These are phyloP conservation scores for Nitzschia sp. DNA, from an alignment of 108 stramenopile genomes.

Conservation along the genomic window DNA sequence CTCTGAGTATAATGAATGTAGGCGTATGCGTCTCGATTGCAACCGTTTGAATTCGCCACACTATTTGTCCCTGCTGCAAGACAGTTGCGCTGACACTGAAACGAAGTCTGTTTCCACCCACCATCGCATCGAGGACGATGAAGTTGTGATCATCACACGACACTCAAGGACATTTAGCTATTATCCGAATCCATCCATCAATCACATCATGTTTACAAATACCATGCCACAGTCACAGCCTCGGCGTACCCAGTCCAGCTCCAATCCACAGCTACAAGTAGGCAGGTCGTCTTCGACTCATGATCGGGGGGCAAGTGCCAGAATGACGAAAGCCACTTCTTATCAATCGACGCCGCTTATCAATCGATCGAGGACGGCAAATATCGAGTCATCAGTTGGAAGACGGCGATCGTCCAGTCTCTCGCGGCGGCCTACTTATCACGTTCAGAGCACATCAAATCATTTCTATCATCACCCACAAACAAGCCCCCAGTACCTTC, in stretches of 20 bases:
- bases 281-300: neutral
- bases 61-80: too few relatives aligned
- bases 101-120: too few relatives aligned
- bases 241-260: neutral
- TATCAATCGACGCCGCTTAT: neutral
- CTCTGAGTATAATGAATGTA: too few relatives aligned
- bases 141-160: too few relatives aligned
- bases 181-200: too few relatives aligned
- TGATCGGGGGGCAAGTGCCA: too few relatives aligned
- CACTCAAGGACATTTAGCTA: too few relatives aligned
- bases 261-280: neutral
- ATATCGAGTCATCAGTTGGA: neutral
- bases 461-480: conserved; percentile 4
- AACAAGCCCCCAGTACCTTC: neutral
- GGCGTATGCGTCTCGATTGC: too few relatives aligned
- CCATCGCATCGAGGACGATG: too few relatives aligned
- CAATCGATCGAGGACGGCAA: neutral
- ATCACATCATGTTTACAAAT: conserved; percentile 3
- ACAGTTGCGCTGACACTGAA: too few relatives aligned
- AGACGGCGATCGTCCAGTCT: conserved; percentile 4
- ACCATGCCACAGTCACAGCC: conserved; percentile 5
- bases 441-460: neutral
- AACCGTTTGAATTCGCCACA: too few relatives aligned
- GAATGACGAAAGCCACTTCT: neutral
- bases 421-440: neutral